Evolutionary conservation across 805 yeast species (phyloP).

Genomic region (Clavispora carvajalis): DNA sequence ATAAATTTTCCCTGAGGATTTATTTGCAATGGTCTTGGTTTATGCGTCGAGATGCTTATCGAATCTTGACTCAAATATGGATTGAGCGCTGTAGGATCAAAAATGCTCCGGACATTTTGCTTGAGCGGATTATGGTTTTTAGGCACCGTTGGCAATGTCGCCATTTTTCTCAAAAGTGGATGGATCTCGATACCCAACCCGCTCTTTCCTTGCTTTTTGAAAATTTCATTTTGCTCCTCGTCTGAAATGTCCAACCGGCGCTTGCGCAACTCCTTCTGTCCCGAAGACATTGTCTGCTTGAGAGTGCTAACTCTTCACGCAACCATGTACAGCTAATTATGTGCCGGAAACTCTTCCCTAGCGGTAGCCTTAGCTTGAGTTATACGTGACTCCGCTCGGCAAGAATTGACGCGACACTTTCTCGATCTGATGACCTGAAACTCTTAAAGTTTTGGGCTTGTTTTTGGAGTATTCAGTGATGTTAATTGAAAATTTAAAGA

Average conservation of each 20-base stretch:
- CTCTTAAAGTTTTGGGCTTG: too few species aligned
- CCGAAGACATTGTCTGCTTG: neutral
- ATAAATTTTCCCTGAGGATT: slow-evolving; percentile 63
- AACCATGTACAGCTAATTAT: neutral
- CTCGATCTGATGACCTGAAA: too few species aligned
- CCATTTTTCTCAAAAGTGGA: slow-evolving; percentile 31
- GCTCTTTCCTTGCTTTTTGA: slow-evolving; percentile 8
- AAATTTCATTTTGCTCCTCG: neutral
- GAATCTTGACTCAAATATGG: slow-evolving; percentile 32
- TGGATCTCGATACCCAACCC: slow-evolving; percentile 34
- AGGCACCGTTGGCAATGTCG: slow-evolving; percentile 21
- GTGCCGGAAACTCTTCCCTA: neutral
- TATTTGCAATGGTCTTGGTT: slow-evolving; percentile 41
- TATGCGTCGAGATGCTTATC: slow-evolving; percentile 5
- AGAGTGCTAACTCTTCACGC: neutral
- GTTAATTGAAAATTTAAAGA: too few species aligned
- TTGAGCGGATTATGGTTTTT: slow-evolving; percentile 27
- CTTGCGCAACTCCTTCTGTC: neutral
- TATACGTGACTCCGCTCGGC: too few species aligned
- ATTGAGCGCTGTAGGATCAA: slow-evolving; percentile 32
- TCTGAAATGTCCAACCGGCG: neutral
- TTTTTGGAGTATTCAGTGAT: too few species aligned
- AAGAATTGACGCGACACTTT: too few species aligned
- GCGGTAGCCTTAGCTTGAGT: too few species aligned
- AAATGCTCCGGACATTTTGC: slow-evolving; percentile 20